Conservation (phyloP, 768 basidiomycete species). For the Termitomyces heimii region DNA sequence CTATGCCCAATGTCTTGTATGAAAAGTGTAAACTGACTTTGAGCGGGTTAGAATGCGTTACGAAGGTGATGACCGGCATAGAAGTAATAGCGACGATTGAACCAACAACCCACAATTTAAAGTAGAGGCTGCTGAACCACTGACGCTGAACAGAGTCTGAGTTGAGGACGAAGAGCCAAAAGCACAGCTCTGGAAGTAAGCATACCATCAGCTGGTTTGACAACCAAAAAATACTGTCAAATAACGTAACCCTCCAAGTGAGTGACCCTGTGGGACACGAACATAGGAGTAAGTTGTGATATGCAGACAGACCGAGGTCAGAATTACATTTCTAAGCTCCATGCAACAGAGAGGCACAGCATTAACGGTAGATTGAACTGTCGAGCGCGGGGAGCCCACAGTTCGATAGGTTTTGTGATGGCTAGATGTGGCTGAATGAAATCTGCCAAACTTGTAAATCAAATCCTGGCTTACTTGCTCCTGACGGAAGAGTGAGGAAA, state of each 20-base stretch:
- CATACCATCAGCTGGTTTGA: background rate
- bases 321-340: conserved; percentile 72
- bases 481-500: conserved; percentile 35
- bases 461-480: conserved; percentile 41
- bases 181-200: conserved; percentile 58
- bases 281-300: background rate
- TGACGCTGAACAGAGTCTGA: conserved; percentile 55
- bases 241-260: conserved; percentile 66
- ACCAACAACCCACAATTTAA: conserved; percentile 67
- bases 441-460: background rate
- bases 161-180: conserved; percentile 82
- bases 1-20: background rate
- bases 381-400: conserved; percentile 47
- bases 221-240: background rate
- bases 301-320: background rate
- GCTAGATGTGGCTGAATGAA: conserved; percentile 30
- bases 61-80: conserved; percentile 65
- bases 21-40: conserved; percentile 36
- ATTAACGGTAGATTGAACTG: conserved; percentile 59
- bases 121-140: conserved; percentile 78
- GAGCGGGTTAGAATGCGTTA: conserved; percentile 52
- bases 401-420: conserved; percentile 53
- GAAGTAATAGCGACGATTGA: conserved; percentile 52
- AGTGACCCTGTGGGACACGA: conserved; percentile 48
- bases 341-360: conserved; percentile 58